phyloP scores from a whole-genome alignment of 2,329 filamentous ascomycete genomes.

The Phaeosphaeriaceae sp. region DNA sequence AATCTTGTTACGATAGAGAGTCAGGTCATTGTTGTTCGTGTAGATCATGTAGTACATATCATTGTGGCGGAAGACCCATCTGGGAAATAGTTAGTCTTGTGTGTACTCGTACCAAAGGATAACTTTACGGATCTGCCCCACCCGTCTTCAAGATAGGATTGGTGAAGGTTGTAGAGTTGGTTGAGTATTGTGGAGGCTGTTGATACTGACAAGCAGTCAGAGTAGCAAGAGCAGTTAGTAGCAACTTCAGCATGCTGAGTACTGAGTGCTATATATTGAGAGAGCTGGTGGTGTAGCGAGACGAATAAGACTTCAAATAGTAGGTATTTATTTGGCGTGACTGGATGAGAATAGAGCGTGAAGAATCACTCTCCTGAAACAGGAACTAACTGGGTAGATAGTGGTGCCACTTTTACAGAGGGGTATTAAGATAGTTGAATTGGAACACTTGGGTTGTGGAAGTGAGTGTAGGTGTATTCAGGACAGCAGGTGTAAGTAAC shows the following conservation, averaged over 20 bases:
- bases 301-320: background rate
- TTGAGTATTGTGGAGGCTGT: slow-evolving; percentile 10
- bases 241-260: slow-evolving; percentile 25
- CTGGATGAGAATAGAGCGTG: too few species aligned
- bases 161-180: slow-evolving; percentile 47
- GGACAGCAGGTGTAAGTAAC: too few species aligned
- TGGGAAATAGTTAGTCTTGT: slow-evolving; percentile 16
- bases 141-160: slow-evolving; percentile 52
- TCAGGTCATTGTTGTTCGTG: slow-evolving; percentile 53
- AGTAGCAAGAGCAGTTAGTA: slow-evolving; percentile 25
- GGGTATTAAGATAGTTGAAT: too few species aligned
- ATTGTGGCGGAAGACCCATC: slow-evolving; percentile 52
- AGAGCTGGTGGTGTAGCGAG: background rate
- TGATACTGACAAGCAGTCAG: slow-evolving; percentile 26
- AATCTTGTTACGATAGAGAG: slow-evolving; percentile 49
- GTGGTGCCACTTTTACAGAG: too few species aligned
- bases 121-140: slow-evolving; percentile 53
- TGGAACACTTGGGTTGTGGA: too few species aligned
- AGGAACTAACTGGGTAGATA: too few species aligned
- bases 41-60: slow-evolving; percentile 56
- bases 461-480: too few species aligned
- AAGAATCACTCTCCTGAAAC: too few species aligned
- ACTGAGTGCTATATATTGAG: background rate
- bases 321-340: background rate
- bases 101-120: background rate